These are phyloP conservation scores for Suillus spraguei DNA, from an alignment of 768 basidiomycete genomes.

Conservation along the genomic window DNA sequence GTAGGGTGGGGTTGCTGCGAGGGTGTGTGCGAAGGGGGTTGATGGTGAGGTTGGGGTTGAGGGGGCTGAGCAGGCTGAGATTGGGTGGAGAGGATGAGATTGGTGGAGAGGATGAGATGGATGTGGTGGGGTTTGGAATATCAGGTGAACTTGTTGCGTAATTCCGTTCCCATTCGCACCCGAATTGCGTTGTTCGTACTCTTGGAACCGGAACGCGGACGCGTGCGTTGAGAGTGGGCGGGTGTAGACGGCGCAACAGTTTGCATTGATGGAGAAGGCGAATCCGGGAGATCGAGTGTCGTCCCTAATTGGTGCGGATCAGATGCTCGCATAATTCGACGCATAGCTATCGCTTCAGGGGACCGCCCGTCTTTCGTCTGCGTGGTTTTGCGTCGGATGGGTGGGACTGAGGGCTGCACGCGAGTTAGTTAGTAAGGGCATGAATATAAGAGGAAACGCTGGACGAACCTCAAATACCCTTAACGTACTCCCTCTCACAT, in stretches of 20 bases:
- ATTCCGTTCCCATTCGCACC: neutral
- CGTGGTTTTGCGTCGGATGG: conserved; percentile 61
- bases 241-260: conserved; percentile 1
- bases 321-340: conserved; percentile 81
- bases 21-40: neutral
- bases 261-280: conserved; percentile 30
- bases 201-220: neutral
- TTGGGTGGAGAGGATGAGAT: no score
- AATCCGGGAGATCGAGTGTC: conserved; percentile 58
- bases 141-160: neutral
- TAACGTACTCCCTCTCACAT: conserved; percentile 86
- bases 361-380: conserved; percentile 56
- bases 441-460: no score
- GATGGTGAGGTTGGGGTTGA: neutral
- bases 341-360: conserved; percentile 81
- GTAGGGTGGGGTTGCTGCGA: neutral
- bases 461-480: conserved; percentile 86
- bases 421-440: neutral
- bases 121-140: neutral
- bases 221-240: neutral
- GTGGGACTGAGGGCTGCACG: conserved; percentile 67
- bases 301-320: conserved; percentile 73
- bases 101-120: neutral
- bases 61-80: neutral
- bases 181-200: neutral